Evolutionary conservation across 1,284 basidiomycete genomes (phyloP), one percentile per base, ranked within the genome.

Genomic region (Leccinum angustisporum): DNA sequence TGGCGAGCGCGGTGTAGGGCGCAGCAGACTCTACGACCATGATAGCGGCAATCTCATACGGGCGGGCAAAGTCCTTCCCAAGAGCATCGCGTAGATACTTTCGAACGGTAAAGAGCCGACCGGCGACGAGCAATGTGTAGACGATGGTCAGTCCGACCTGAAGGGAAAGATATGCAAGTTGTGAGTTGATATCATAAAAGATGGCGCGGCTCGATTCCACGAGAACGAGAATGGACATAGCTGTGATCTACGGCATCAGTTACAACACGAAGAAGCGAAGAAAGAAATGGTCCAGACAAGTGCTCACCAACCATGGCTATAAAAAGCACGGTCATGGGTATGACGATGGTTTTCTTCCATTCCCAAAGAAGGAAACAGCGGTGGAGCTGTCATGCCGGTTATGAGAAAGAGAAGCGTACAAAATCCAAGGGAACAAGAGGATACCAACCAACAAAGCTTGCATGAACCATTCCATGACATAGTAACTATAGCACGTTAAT

Each of bases 291-390:
- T n/a, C n/a, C 9, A 21, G 51, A 31, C 11, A 5, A 31, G 21
- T 21, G 61, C 66, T 2, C 31, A 70, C 74, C 72, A 4, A 75
- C 36, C 68, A 70, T 70, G 16, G 66, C 63, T 31, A 62, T 25
- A 48, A 66, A 70, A 7, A 74, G 50, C 8, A 57, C 16, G n/a
- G 57, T 57, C 71, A 75, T 73, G n/a, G 66, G 57, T 2, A 66
- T 13, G 6, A 73, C 54, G 1, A 76, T 40, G 4, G 3, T 48
- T 50, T 43, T 59, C 33, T 62, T 14, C 65, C 68, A 66, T 48
- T 56, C 30, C 74, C 71, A 76, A 46, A 76, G 58, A 10, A 66
- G 54, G 43, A 69, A 65, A 54, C 75, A 76, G 9, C 73, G 72
- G 52, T 74, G 58, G 6, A 75, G 65, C 68, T 74, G 21, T 33